phyloP scores from a whole-genome alignment of 345 rosid species.

The Limnanthes douglasii region DNA sequence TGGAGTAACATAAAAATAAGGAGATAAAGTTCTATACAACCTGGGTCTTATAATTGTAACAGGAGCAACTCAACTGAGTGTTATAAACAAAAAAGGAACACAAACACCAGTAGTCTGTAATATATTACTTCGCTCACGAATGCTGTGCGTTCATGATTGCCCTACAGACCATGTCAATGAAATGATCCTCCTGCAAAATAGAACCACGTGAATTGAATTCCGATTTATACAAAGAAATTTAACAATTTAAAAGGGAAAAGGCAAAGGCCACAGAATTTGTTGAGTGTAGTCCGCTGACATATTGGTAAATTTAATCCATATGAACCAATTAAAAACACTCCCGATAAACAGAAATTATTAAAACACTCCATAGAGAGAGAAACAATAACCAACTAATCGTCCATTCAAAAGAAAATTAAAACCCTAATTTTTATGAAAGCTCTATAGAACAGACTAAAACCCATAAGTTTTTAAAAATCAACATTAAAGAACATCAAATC shows the following conservation, averaged over 20 bases:
- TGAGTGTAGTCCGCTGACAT: too few species aligned
- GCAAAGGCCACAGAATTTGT: neutral
- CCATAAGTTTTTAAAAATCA: too few species aligned
- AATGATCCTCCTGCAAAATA: constrained; percentile 50
- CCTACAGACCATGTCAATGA: constrained; percentile 57
- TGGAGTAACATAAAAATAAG: too few species aligned
- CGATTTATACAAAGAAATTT: neutral
- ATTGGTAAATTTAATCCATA: too few species aligned
- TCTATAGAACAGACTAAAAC: too few species aligned
- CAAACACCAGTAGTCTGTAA: constrained; percentile 8
- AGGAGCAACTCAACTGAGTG: neutral
- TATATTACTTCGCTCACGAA: constrained; percentile 14
- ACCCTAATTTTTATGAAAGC: too few species aligned
- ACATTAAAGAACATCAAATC: neutral
- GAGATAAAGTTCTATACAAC: constrained; percentile 16
- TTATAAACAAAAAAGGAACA: constrained; percentile 9
- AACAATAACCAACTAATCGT: too few species aligned
- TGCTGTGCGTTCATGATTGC: constrained; percentile 64
- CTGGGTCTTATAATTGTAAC: constrained; percentile 7
- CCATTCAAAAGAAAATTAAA: too few species aligned
- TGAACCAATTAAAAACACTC: too few species aligned
- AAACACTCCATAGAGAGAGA: too few species aligned
- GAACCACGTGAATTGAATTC: constrained; percentile 6
- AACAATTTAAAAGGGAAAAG: neutral
- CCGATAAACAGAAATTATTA: too few species aligned